Base-by-base conservation (phyloP, 2,329 filamentous ascomycete species). In the Ophiostoma triangulosporum region DNA sequence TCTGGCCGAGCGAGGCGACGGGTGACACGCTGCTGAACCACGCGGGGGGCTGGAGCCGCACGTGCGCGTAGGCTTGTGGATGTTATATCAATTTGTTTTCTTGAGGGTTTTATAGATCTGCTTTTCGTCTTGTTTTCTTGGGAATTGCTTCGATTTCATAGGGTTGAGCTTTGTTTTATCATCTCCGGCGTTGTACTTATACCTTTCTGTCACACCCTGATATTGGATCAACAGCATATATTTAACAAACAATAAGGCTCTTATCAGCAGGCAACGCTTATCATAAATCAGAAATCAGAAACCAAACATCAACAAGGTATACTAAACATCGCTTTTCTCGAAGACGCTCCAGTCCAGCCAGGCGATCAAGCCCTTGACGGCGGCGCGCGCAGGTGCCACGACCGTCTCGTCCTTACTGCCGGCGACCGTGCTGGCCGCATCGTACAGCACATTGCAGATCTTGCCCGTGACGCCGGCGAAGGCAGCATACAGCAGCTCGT, bases 281-380 rank as follows among this genome's bases (percentile, higher is more conserved):
- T n/a, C n/a, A n/a, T n/a, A 4, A 15, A 26, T 26, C 24, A 22
- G 32, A 17, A 43, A 6, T 9, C 17, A 8, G n/a, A 14, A 26
- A 43, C 14, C 24, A 43, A 20, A 43, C 22, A 24, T 24, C 17
- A 43, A 24, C 38, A 14, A 24, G 38, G 38, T 43, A 43, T 43
- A 38, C 9, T 9, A 14, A 26, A 24, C 14, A 15, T 38, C 7
- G 20, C 38, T 43, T 43, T 43, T 43, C 38, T 43, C 38, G 15
- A 57, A 57, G n/a, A 57, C 56, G 14, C 56, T 57, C 56, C 56
- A 57, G 38, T 54, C 56, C 27, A 57, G 52, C 5, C 48, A 50
- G 2, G n/a, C 15, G 5, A 56, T 50, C 3, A 57, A 52, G 32
- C 31, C 26, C 40, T 51, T 32, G 26, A 56, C n/a, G 3, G 54